Base-by-base conservation (phyloP, 805 yeast genomes). In the Zygoascus bituminiphila region DNA sequence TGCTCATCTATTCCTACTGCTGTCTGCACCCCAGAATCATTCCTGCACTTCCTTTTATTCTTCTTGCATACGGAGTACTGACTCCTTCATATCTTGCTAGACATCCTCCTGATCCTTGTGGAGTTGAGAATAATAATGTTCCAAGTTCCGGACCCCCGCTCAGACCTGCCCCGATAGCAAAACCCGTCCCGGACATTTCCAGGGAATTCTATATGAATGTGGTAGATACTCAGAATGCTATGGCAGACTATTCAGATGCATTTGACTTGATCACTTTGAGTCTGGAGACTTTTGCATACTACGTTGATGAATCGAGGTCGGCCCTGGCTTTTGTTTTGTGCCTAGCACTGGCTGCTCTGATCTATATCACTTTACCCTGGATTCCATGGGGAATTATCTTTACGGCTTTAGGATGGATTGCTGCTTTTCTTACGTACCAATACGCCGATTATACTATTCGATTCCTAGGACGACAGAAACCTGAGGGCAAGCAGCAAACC, bases 191-290 rank as follows among this genome's bases (percentile, higher is more conserved):
- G 4, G 88, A 87, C 62, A 71, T 84, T 44, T 81, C 89, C 26
- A 71, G 84, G 48, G 95, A 88, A 61, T 88, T 87, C 60, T 64
- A 82, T 19, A 61, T 87, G 49, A 88, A 88, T 61, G 69, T 85
- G 57, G 85, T 94, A 1, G 96, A 88, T 67, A 69, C 87, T 50
- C 96, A 88, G 60, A 88, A 88, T 61, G 82, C 80, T 58, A 81
- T 84, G 86, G 60, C 81, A 25, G 58, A 80, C 12, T 86, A 82
- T 61, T 80, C 83, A 8, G 62, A 68, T 10, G 65, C 71, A 0
- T 87, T 81, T 73, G 91, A 88, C 64, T 71, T 72, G 20, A 45
- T 78, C 4, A 68, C 72, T 19, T 64, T 70, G 55, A 48, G 76
- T 39, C 68, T 84, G 26, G 65, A 69, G 19, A 78, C 76, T 49